Evolutionary conservation across 345 rosid genomes (phyloP).

Genomic region (Gossypium bickii): DNA sequence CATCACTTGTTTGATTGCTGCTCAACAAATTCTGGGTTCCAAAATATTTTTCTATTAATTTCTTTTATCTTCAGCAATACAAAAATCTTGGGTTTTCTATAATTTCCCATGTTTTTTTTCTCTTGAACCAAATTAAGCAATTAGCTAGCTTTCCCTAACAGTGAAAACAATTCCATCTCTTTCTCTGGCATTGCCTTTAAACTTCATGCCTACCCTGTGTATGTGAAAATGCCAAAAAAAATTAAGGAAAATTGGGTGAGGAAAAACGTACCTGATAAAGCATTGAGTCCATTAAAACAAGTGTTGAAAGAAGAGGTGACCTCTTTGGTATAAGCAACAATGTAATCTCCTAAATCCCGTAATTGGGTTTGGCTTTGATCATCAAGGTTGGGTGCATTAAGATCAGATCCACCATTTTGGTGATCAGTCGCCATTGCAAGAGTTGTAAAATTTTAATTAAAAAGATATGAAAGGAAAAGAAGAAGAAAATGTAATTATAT

Average conservation of each 20-base stretch:
- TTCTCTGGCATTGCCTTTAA: too few species aligned
- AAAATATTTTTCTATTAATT: neutral
- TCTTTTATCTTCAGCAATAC: neutral
- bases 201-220: too few species aligned
- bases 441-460: neutral
- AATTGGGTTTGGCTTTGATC: slow-evolving; percentile 16
- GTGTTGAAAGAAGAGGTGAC: slow-evolving; percentile 47
- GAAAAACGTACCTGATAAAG: slow-evolving; percentile 52
- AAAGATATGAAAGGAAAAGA: too few species aligned
- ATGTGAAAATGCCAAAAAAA: too few species aligned
- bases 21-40: neutral
- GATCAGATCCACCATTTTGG: neutral
- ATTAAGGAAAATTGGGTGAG: neutral
- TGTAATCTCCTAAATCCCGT: slow-evolving; percentile 21
- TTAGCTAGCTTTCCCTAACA: too few species aligned
- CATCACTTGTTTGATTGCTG: neutral
- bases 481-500: too few species aligned
- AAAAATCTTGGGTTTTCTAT: neutral
- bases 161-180: too few species aligned
- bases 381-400: slow-evolving; percentile 21
- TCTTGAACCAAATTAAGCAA: too few species aligned
- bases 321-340: slow-evolving; percentile 8
- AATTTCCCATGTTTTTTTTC: too few species aligned
- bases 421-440: slow-evolving; percentile 1
- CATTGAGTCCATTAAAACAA: slow-evolving; percentile 59